phyloP scores from a whole-genome alignment of 2,329 filamentous ascomycete genomes.

The Grosmannia huntii region DNA sequence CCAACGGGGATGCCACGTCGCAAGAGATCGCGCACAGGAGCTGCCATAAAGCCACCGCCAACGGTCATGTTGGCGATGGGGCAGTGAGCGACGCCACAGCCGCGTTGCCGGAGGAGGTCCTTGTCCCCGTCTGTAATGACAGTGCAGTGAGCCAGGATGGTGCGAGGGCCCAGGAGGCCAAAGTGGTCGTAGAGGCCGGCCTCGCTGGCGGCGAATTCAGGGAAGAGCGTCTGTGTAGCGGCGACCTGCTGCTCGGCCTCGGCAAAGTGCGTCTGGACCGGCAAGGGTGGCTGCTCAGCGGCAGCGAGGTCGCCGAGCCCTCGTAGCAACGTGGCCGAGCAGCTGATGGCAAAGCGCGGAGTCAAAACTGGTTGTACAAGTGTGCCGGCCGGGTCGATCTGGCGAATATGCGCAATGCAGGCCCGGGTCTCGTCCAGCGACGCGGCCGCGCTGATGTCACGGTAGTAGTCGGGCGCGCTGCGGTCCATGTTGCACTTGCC shows the following conservation, averaged over 20 bases:
- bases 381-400: constrained; percentile 27
- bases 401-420: constrained; percentile 33
- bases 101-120: constrained; percentile 27
- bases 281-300: constrained; percentile 27
- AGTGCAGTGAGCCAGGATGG: constrained; percentile 56
- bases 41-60: constrained; percentile 49
- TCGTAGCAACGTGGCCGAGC: constrained; percentile 36
- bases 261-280: constrained; percentile 56
- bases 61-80: constrained; percentile 52
- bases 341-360: constrained; percentile 49
- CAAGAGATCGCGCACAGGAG: constrained; percentile 45
- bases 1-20: constrained; percentile 49
- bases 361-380: constrained; percentile 40
- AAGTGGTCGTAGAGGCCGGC: constrained; percentile 46
- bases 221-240: constrained; percentile 42
- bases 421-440: constrained; percentile 36
- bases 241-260: constrained; percentile 48
- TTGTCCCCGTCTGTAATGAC: constrained; percentile 46
- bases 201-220: constrained; percentile 37
- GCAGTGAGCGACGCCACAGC: constrained; percentile 51
- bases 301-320: constrained; percentile 42
- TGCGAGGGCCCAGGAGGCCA: constrained; percentile 37
- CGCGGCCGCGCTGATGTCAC: constrained; percentile 20
- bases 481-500: constrained; percentile 52
- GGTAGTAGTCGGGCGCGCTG: constrained; percentile 38